Evolutionary conservation across 257 asterid genomes (phyloP).

Genomic region (Solanum dulcamara): DNA sequence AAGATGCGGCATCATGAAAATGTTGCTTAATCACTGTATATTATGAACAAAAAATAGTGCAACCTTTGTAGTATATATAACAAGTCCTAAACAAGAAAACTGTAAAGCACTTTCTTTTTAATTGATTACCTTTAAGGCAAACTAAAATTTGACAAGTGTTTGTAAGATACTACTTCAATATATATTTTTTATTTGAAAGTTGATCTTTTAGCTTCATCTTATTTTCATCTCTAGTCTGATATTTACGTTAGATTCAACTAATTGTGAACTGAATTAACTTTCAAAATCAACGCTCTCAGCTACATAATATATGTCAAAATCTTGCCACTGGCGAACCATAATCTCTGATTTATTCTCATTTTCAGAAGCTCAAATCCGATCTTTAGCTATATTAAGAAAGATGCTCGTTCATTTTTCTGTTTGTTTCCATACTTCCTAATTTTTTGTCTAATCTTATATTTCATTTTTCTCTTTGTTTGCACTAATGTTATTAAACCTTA

Average conservation of each 20-base stretch:
- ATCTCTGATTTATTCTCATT: background rate
- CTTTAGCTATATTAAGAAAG: background rate
- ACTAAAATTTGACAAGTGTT: constrained; percentile 10
- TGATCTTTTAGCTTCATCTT: background rate
- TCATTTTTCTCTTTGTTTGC: too few species aligned
- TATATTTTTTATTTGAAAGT: background rate
- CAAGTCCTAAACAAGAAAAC: background rate
- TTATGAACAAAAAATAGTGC: background rate
- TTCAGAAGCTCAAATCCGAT: background rate
- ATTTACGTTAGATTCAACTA: background rate
- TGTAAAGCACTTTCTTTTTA: background rate
- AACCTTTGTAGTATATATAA: background rate
- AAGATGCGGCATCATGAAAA: background rate
- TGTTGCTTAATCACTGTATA: background rate
- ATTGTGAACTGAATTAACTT: too few species aligned
- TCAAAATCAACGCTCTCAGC: too few species aligned
- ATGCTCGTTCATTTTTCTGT: background rate
- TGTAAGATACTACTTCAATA: background rate
- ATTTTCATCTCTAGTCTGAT: background rate
- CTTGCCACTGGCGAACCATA: too few species aligned
- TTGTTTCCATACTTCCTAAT: background rate
- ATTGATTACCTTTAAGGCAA: background rate
- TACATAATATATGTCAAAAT: too few species aligned
- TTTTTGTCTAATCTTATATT: background rate
- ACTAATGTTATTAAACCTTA: too few species aligned